Base-by-base conservation (phyloP, 2,329 filamentous ascomycete genomes). In the Byssoonygena ceratinophila region DNA sequence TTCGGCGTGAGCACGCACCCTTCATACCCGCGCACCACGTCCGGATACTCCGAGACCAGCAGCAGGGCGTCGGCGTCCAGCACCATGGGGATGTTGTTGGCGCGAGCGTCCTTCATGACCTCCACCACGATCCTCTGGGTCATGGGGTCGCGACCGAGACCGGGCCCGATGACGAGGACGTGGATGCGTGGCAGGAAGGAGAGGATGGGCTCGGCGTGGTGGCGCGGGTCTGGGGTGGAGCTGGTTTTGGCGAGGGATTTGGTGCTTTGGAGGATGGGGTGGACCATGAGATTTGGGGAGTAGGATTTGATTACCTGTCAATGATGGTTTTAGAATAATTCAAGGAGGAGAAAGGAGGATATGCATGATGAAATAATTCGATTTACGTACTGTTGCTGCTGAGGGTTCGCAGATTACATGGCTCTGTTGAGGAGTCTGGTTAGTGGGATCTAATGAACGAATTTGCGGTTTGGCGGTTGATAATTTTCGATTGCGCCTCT, bases 271-370 rank as follows among this genome's bases (percentile, higher is more conserved):
- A 98, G 91, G 59, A 96, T 80, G 0, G 92, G 92, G 68, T 97
- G 92, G 9, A 98, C 92, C 91, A 98, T 98, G 25, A 98, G 77
- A 67, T 97, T 96, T 2, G 92, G 92, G 18, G 90, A 96, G 74
- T 97, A 98, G 3, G 88, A 87, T 74, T 98, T 98, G 72, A 98
- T 95, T 34, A 96, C 90, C 63, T 74, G 29, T n/a, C 36, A n/a
- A n/a, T 52, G 2, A 29, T 18, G 3, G 40, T 20, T 62, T 47
- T 66, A 71, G 68, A 43, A 76, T 44, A 79, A 88, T 2, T 92
- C 91, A 51, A 22, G n/a, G 20, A 7, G 11, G 7, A 40, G 37
- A 23, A 11, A 23, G 9, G 1, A 18, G 37, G 16, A 37, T 36
- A 29, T 18, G 22, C 25, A 31, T 47, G 18, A 9, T 2, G 22